Conservation (phyloP, 2,329 filamentous ascomycete genomes). For the Pseudocercospora vitis region DNA sequence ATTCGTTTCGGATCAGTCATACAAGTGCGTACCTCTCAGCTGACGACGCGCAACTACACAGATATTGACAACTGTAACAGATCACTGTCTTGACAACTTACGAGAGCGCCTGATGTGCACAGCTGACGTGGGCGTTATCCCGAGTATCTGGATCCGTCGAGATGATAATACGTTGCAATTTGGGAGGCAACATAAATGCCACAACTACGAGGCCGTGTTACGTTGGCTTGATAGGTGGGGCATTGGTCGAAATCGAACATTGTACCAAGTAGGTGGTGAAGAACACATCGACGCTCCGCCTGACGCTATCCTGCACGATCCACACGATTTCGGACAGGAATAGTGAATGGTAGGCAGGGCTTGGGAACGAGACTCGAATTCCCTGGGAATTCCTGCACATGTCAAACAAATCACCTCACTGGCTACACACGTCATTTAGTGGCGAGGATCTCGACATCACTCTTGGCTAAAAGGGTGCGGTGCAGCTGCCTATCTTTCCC, state of each 20-base stretch:
- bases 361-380: too few relatives aligned
- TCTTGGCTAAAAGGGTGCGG: too few relatives aligned
- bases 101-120: conserved; percentile 11
- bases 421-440: too few relatives aligned
- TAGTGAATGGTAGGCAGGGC: not conserved
- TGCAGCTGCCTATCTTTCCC: too few relatives aligned
- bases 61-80: not conserved
- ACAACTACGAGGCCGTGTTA: conserved; percentile 17
- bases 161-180: conserved; percentile 11
- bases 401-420: too few relatives aligned
- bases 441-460: too few relatives aligned
- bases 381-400: not conserved
- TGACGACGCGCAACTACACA: too few relatives aligned
- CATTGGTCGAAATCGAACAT: not conserved
- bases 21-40: too few relatives aligned
- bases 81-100: conserved; percentile 13
- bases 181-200: conserved; percentile 16
- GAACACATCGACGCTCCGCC: not conserved
- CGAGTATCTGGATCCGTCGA: not conserved
- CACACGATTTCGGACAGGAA: not conserved
- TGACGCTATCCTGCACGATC: not conserved
- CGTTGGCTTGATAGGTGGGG: conserved; percentile 9
- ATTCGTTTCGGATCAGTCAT: conserved; percentile 10
- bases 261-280: not conserved
- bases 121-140: conserved; percentile 4